Conservation (phyloP, 306 rosid genomes). For the Luffa acutangula region DNA sequence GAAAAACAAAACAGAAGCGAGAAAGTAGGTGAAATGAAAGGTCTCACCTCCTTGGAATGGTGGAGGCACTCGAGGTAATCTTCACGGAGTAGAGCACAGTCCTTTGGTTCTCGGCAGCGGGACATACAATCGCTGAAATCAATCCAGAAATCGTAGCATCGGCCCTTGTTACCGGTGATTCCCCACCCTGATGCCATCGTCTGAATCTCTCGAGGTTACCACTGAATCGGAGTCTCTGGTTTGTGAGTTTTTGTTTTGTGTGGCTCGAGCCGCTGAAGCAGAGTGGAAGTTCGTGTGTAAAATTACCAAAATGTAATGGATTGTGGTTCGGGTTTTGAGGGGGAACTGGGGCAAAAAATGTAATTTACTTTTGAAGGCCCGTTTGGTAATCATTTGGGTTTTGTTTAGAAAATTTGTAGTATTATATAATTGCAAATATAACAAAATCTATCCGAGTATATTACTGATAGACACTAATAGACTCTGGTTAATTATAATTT, state of each 20-base stretch:
- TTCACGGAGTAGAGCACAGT: constrained; percentile 88
- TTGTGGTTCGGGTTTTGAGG: not conserved
- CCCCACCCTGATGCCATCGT: constrained; percentile 98
- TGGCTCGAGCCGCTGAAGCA: not conserved
- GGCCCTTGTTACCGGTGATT: constrained; percentile 88
- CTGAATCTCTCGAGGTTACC: not conserved
- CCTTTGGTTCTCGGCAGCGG: constrained; percentile 89
- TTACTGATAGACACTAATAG: no score
- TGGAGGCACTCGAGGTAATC: constrained; percentile 97
- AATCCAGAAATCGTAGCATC: constrained; percentile 98
- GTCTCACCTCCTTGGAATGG: constrained; percentile 85
- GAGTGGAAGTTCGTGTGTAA: not conserved
- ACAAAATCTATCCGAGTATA: no score
- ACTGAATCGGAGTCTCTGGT: not conserved
- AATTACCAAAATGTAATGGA: not conserved
- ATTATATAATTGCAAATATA: no score
- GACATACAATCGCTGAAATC: constrained; percentile 99
- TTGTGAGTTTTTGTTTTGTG: constrained; percentile 4
- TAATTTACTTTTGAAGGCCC: not conserved
- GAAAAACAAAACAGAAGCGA: not conserved
- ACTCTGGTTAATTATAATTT: no score
- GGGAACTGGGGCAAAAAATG: not conserved
- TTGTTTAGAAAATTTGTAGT: no score
- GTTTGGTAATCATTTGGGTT: no score
- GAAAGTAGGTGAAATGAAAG: not conserved